Evolutionary conservation across 192 early-diverging fungal genomes (phyloP), one percentile per base, ranked within the genome.

Genomic region (Podila horticola): DNA sequence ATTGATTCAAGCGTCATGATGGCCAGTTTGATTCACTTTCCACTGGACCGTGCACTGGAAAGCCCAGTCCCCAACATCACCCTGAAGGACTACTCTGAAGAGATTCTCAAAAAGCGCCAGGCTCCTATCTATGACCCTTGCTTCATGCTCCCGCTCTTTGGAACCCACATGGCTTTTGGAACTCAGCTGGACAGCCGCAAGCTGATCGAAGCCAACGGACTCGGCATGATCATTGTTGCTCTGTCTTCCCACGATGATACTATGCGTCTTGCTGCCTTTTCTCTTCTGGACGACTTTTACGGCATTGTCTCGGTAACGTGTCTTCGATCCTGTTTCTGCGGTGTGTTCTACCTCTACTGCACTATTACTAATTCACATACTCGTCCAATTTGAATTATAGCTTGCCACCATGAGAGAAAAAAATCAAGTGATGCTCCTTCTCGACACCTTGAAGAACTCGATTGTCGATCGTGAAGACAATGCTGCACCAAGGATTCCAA

Each of bases 101-200:
- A 79, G 5, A n/a, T 41, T 26, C 28, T 82, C 3, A 68, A 72
- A 48, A 66, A 67, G 6, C 34, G 60, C 17, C 52, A 67, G 22
- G 58, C 73, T 33, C 84, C 88, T 5, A 66, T 83, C 17, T 95
- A 94, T 66, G 93, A 94, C 74, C 86, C 88, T 28, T 71, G 83
- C 9, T 95, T 93, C 75, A 86, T 94, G 71, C 75, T 95, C 29
- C 93, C 94, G 24, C 83, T 94, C 15, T 87, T 93, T 72, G 89
- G 89, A 2, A 86, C 76, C 15, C 69, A 85, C 51, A 74, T 94
- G 58, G 66, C 72, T 20, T 82, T 82, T 29, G 87, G 88, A 22
- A 81, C 83, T 4, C 61, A 72, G 31, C 24, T 94, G 5, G 94
- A 95, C 57, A 71, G 85, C 48, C 86, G 90, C 30, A 82, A 79